Percentiles rank a stretch among this genome's conserved stretches.
Evolutionary conservation across 148 eudicot genomes (phyloP).

Genomic region (Amaranthus cruentus): DNA sequence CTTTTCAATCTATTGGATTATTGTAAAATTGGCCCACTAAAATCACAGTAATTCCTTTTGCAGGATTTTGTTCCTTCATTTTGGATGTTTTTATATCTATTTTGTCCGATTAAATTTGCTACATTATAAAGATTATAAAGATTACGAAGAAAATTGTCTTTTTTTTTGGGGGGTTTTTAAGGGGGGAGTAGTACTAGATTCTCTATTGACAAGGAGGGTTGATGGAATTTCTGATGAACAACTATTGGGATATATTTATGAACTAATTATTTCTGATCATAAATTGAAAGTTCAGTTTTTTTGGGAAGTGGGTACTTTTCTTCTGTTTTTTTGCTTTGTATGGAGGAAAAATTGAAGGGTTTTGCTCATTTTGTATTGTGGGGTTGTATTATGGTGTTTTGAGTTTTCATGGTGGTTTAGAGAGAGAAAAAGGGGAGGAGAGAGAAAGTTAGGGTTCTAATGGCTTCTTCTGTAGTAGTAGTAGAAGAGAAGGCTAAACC

Average conservation of each 20-base stretch:
- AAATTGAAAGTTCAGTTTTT: conserved; percentile 9
- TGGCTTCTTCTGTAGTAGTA: conserved; percentile 31
- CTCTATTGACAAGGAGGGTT: conserved; percentile 12
- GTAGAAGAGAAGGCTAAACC: conserved; percentile 56
- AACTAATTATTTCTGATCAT: conserved; percentile 16
- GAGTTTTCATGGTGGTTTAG: not conserved
- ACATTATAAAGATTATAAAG: not conserved
- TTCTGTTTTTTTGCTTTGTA: not conserved
- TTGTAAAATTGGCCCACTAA: conserved; percentile 57
- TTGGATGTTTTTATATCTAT: conserved; percentile 38
- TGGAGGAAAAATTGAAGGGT: not conserved
- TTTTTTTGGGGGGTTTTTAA: conserved; percentile 14
- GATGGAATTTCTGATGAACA: conserved; percentile 8
- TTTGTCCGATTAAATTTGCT: not conserved
- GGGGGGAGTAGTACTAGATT: conserved; percentile 31
- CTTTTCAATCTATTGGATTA: conserved; percentile 11
- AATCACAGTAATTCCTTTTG: conserved; percentile 50
- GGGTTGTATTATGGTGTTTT: conserved; percentile 9
- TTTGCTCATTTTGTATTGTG: conserved; percentile 15
- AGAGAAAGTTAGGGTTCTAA: conserved; percentile 14
- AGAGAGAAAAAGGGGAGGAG: not conserved
- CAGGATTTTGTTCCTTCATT: conserved; percentile 73
- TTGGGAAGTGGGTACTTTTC: conserved; percentile 20
- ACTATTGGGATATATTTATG: not conserved
- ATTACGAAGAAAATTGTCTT: too few relatives aligned